Conservation (phyloP, 169 alveolate genomes). For the Toxoplasma gondii region DNA sequence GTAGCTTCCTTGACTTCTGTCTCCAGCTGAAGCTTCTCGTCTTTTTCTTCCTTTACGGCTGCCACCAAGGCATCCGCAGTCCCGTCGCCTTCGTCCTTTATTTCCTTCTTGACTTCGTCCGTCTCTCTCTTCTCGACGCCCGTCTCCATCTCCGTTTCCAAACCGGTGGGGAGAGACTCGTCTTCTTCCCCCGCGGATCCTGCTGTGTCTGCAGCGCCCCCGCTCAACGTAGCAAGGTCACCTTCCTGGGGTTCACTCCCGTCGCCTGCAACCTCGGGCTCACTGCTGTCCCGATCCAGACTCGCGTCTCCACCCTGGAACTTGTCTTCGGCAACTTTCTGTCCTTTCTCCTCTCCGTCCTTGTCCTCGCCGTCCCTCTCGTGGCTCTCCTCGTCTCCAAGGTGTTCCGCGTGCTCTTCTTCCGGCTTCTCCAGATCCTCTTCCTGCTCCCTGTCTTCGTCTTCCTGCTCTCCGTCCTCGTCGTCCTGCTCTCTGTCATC, state of each 20-base stretch:
- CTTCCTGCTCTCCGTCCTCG: neutral
- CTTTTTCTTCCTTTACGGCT: neutral
- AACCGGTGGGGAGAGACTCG: neutral
- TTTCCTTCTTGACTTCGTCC: neutral
- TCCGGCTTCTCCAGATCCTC: neutral
- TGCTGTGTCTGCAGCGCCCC: neutral
- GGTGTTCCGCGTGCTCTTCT: neutral
- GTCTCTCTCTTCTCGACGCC: neutral
- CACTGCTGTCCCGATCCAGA: neutral
- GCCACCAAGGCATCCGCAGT: neutral
- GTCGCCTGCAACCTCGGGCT: neutral
- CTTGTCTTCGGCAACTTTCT: neutral
- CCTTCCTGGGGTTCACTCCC: neutral
- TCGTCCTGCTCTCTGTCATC: slow-evolving; percentile 15
- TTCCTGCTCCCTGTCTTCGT: neutral
- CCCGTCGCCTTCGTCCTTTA: neutral
- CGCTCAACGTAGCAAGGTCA: neutral
- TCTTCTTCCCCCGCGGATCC: neutral
- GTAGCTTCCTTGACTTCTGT: neutral
- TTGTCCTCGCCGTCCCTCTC: neutral
- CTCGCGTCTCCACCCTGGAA: neutral
- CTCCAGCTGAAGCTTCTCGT: neutral
- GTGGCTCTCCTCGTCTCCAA: neutral
- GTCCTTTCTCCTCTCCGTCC: neutral
- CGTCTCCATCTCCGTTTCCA: neutral